Conservation (phyloP, 331 rosid species). For the Pyrus hybrid region DNA sequence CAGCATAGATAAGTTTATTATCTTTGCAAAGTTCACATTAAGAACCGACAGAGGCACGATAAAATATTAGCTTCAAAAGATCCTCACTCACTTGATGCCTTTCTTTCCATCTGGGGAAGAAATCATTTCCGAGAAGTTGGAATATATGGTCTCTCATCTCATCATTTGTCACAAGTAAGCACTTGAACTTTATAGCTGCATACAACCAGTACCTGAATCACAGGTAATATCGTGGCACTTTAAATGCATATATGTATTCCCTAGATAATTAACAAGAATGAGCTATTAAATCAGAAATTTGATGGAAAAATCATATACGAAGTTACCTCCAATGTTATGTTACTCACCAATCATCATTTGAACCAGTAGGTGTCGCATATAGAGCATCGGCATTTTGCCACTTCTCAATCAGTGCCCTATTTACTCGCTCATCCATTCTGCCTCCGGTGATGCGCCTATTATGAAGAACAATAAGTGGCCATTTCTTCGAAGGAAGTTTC, state of each 20-base stretch:
- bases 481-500: constrained; percentile 69
- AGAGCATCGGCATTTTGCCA: constrained; percentile 80
- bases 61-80: neutral
- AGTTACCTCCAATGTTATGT: neutral
- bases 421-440: constrained; percentile 55
- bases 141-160: constrained; percentile 77
- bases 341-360: constrained; percentile 91
- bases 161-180: constrained; percentile 47
- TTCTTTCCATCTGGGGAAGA: constrained; percentile 96
- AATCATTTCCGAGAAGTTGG: constrained; percentile 88
- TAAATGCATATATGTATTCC: constrained; percentile 12
- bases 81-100: constrained; percentile 68
- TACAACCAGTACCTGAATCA: constrained; percentile 97
- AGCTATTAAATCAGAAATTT: neutral
- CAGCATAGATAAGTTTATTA: neutral
- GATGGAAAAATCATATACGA: neutral
- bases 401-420: constrained; percentile 60
- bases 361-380: constrained; percentile 81
- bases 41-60: neutral
- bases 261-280: neutral
- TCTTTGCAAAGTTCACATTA: neutral
- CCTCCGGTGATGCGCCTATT: constrained; percentile 65
- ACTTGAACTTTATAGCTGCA: constrained; percentile 91
- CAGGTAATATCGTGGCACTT: constrained; percentile 26
- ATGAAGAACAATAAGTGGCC: constrained; percentile 86